Base-by-base conservation (phyloP, 805 yeast species). In the Scheffersomyces spartinae region DNA sequence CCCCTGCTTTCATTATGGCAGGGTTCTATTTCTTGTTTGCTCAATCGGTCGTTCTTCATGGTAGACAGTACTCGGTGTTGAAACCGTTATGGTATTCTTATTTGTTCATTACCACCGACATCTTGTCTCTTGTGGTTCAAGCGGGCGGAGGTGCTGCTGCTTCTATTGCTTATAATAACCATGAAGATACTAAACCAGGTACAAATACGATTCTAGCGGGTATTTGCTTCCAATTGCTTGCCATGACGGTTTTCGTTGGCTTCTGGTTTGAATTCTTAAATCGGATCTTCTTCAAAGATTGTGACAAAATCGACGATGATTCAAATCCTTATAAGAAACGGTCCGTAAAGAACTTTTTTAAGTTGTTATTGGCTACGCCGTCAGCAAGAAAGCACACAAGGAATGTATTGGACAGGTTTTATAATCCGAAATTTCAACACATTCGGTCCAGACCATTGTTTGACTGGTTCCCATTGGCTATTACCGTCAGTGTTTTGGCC, bases 401-500 rank as follows among this genome's bases (percentile, higher is more conserved):
- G 9, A 25, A 26, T 1, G 34, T 42, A 6, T 45, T 58, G 36
- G 63, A 55, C 6, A 26, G 9, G 11, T 40, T 31, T 26, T 58
- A 58, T 34, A 49, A 49, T 30, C 45, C 47, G 2, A 34, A 43
- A 15, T 55, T 36, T 33, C n/a, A n/a, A n/a, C n/a, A n/a, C n/a
- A n/a, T n/a, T n/a, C n/a, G n/a, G n/a, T n/a, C n/a, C 1, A 38
- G 55, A 3, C 31, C 23, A 9, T 13, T 46, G 2, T 71, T 72
- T 42, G 40, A 47, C 7, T 53, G 42, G 24, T 66, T 64, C 35
- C 70, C 74, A 2, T 13, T 56, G 6, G 64, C 58, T 1, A 42
- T 74, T 10, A 39, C 68, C 1, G n/a, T 50, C 3, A 56, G 77
- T 1, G 71, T 73, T 4, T 13, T 68, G 3, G 61, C 71, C 21